These are phyloP conservation scores for Podospora australis DNA, from an alignment of 495 filamentous ascomycete genomes.

Conservation along the genomic window DNA sequence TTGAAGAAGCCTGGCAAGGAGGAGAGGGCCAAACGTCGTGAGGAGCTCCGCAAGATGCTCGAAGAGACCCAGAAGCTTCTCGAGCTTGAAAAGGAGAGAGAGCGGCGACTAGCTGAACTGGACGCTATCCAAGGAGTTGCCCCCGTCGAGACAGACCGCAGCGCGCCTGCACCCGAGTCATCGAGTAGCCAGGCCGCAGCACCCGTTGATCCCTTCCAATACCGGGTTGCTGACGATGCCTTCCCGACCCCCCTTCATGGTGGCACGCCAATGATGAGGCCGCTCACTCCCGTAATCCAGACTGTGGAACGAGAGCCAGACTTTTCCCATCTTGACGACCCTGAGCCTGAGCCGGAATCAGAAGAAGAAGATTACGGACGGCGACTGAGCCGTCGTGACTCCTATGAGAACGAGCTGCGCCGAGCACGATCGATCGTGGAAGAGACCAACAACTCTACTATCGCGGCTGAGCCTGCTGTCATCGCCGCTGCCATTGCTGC, in stretches of 20 bases:
- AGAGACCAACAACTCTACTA: conserved; percentile 32
- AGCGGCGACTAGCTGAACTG: conserved; percentile 11
- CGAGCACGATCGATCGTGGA: conserved; percentile 28
- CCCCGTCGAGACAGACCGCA: background rate
- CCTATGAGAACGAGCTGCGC: conserved; percentile 33
- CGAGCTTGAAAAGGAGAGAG: conserved; percentile 22
- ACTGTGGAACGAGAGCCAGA: conserved; percentile 42
- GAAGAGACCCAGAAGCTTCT: conserved; percentile 24
- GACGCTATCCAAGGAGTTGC: conserved; percentile 2
- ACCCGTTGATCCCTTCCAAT: conserved; percentile 48
- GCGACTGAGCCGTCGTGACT: conserved; percentile 36
- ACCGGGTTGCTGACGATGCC: conserved; percentile 42
- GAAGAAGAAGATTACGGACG: conserved; percentile 19
- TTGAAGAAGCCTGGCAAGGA: conserved; percentile 19
- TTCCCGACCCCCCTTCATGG: conserved; percentile 34
- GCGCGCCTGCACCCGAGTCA: conserved; percentile 14
- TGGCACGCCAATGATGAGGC: conserved; percentile 26
- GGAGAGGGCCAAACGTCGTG: conserved; percentile 19
- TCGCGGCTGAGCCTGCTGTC: conserved; percentile 27
- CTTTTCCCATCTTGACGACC: background rate
- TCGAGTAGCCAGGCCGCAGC: conserved; percentile 10
- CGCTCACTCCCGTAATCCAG: conserved; percentile 34
- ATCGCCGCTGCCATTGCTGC: conserved; percentile 32
- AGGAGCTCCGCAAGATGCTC: conserved; percentile 20
- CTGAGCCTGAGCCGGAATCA: conserved; percentile 7